Conservation (phyloP, 495 filamentous ascomycete species). For the Penicillium subrubescens region DNA sequence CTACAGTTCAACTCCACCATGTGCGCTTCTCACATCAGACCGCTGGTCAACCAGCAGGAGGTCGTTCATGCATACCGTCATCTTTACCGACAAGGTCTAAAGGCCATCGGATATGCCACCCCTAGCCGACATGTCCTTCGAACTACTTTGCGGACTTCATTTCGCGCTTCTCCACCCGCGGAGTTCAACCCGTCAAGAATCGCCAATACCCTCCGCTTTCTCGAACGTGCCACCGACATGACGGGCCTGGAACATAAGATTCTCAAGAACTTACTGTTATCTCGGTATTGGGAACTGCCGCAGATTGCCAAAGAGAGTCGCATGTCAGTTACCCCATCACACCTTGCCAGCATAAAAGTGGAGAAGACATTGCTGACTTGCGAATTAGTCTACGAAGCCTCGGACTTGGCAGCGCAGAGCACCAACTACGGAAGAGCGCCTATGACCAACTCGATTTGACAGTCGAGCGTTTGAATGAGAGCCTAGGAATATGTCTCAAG, state of each 20-base stretch:
- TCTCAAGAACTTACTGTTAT: constrained; percentile 69
- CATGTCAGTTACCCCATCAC: constrained; percentile 32
- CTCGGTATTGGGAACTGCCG: constrained; percentile 59
- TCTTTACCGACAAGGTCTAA: constrained; percentile 72
- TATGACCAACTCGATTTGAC: constrained; percentile 66
- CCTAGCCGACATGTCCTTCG: constrained; percentile 71
- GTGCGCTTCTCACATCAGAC: constrained; percentile 15
- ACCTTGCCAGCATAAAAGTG: neutral
- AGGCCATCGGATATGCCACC: constrained; percentile 76
- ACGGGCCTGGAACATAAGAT: constrained; percentile 80
- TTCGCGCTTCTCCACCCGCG: constrained; percentile 57
- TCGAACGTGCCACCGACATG: constrained; percentile 65
- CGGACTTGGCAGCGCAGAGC: constrained; percentile 30
- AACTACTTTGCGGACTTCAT: constrained; percentile 66
- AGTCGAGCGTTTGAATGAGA: constrained; percentile 71
- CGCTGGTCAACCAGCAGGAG: constrained; percentile 30
- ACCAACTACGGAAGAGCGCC: constrained; percentile 37
- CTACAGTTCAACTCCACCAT: constrained; percentile 10
- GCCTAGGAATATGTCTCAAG: constrained; percentile 67
- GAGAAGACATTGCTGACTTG: constrained; percentile 23
- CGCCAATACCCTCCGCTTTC: constrained; percentile 74
- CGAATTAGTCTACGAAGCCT: constrained; percentile 34
- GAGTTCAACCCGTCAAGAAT: constrained; percentile 64
- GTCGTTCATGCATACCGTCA: constrained; percentile 78
- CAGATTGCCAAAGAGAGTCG: constrained; percentile 36